Percentiles rank a stretch among this genome's conserved stretches.
Evolutionary conservation across 768 basidiomycete species (phyloP).

Genomic region (Amanita exitialis): DNA sequence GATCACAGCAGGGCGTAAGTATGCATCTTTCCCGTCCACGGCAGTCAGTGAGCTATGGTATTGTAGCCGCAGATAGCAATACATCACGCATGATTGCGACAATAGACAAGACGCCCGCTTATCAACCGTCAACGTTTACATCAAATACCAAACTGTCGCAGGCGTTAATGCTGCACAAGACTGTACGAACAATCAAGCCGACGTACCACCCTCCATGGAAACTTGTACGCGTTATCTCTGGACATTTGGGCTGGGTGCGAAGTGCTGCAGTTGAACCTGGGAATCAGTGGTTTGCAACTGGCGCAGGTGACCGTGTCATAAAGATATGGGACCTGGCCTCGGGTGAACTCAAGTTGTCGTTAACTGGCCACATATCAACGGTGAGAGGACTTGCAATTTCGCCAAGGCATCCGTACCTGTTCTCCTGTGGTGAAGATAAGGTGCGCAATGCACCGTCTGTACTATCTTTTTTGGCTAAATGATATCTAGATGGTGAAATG

Average conservation of each 20-base stretch:
- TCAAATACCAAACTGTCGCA: conserved; percentile 67
- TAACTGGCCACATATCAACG: conserved; percentile 97
- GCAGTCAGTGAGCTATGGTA: neutral
- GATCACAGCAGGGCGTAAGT: conserved; percentile 63
- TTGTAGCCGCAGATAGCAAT: conserved; percentile 32
- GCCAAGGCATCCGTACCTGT: conserved; percentile 89
- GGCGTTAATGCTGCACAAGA: conserved; percentile 87
- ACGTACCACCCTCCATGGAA: conserved; percentile 97
- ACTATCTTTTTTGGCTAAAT: neutral
- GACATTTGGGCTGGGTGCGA: conserved; percentile 96
- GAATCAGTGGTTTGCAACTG: conserved; percentile 97
- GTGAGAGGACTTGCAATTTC: conserved; percentile 93
- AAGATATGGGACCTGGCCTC: conserved; percentile 99
- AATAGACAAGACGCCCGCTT: conserved; percentile 64
- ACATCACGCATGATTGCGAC: conserved; percentile 62
- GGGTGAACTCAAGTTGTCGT: conserved; percentile 92
- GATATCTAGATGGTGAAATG: conserved; percentile 90
- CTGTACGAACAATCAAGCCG: conserved; percentile 88
- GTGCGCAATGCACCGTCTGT: conserved; percentile 25
- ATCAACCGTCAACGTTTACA: conserved; percentile 61
- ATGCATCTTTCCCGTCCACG: conserved; percentile 7
- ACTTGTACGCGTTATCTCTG: conserved; percentile 91
- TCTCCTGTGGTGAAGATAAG: conserved; percentile 98
- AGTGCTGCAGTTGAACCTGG: conserved; percentile 95
- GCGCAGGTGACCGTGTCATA: conserved; percentile 95